Evolutionary conservation across 768 basidiomycete species (phyloP).

Genomic region (Boletales sp.): DNA sequence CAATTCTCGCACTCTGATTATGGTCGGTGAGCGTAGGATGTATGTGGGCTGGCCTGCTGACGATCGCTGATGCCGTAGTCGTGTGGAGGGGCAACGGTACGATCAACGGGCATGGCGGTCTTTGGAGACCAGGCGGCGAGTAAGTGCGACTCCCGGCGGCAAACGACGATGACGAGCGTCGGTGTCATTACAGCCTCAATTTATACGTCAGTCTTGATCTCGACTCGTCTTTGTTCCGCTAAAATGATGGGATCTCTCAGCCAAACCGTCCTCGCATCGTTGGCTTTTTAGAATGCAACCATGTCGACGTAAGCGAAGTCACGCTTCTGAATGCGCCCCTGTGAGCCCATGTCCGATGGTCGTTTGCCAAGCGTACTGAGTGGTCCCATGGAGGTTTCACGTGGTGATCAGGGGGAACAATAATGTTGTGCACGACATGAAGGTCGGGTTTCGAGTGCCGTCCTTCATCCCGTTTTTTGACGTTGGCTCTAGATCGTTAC

Average conservation of each 20-base stretch:
- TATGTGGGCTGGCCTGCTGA: neutral
- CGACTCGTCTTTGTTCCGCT: neutral
- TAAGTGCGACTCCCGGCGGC: neutral
- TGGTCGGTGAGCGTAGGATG: neutral
- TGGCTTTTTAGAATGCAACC: slow-evolving; percentile 4
- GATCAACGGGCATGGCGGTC: slow-evolving; percentile 7
- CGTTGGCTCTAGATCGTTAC: slow-evolving; percentile 1
- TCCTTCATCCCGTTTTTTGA: neutral
- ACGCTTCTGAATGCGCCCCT: slow-evolving; percentile 7
- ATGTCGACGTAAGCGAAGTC: slow-evolving; percentile 13
- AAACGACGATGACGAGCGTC: no score
- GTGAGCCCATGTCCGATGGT: slow-evolving; percentile 1
- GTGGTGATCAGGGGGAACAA: slow-evolving; percentile 5
- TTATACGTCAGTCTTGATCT: neutral
- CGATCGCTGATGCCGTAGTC: neutral
- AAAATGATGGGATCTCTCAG: neutral
- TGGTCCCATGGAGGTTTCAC: slow-evolving; percentile 9
- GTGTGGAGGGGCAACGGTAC: slow-evolving; percentile 5
- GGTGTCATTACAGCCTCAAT: neutral
- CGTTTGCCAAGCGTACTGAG: no score
- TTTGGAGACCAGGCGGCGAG: neutral
- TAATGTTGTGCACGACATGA: slow-evolving; percentile 9
- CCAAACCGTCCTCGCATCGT: slow-evolving; percentile 4
- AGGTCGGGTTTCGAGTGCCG: neutral
- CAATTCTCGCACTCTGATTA: neutral